phyloP scores from a whole-genome alignment of 2,329 filamentous ascomycete species.

The Atkinsonella texensis region DNA sequence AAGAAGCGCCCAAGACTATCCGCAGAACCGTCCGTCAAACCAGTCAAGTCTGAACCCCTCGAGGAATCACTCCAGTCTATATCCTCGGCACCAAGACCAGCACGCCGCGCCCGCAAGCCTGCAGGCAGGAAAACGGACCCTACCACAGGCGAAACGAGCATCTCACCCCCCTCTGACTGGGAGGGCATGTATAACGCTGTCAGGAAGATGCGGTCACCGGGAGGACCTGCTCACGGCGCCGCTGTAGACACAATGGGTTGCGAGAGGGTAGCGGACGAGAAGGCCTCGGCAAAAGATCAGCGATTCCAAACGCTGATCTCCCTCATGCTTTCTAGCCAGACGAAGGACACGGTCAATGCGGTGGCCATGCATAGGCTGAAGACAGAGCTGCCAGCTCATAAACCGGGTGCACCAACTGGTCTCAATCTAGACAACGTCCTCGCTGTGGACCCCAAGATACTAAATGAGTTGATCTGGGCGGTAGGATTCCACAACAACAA shows the following conservation, averaged over 20 bases:
- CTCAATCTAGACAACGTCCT: conserved; percentile 71
- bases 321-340: conserved; percentile 86
- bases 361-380: conserved; percentile 72
- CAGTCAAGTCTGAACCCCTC: conserved; percentile 28
- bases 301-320: conserved; percentile 80
- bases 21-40: conserved; percentile 10
- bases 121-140: conserved; percentile 31
- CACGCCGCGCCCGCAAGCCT: conserved; percentile 29
- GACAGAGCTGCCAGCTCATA: conserved; percentile 50
- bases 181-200: conserved; percentile 67
- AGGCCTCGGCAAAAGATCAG: conserved; percentile 40
- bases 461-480: conserved; percentile 66
- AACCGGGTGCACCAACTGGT: conserved; percentile 31
- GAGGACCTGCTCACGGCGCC: conserved; percentile 52
- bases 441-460: conserved; percentile 49
- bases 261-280: conserved; percentile 53
- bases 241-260: conserved; percentile 98
- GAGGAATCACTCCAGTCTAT: conserved; percentile 16
- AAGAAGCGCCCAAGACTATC: conserved; percentile 19
- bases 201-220: conserved; percentile 57
- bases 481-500: conserved; percentile 96
- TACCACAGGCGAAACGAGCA: conserved; percentile 25
- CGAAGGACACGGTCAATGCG: conserved; percentile 83
- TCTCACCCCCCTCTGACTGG: conserved; percentile 67
- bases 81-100: conserved; percentile 15